These are phyloP conservation scores for Boletus vermiculosoides DNA, from an alignment of 768 basidiomycete species.

Conservation along the genomic window DNA sequence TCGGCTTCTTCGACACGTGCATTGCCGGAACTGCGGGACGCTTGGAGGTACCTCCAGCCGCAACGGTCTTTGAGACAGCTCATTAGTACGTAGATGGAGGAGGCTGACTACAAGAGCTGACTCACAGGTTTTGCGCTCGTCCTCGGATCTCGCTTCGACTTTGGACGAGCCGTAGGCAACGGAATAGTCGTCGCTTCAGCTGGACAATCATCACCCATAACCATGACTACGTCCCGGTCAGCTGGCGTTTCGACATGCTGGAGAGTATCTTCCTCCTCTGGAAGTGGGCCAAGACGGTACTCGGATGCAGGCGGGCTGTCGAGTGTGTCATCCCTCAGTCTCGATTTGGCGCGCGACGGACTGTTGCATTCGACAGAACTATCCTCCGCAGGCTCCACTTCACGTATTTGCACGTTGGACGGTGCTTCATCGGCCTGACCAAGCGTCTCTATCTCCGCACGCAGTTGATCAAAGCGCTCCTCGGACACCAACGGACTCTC, in stretches of 20 bases:
- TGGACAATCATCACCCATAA: background rate
- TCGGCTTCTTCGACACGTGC: slow-evolving; percentile 22
- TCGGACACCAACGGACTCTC: slow-evolving; percentile 23
- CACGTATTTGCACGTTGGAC: slow-evolving; percentile 4
- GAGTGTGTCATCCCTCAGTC: background rate
- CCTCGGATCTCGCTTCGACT: slow-evolving; percentile 29
- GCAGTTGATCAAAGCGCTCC: slow-evolving; percentile 27
- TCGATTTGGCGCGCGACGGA: slow-evolving; percentile 1
- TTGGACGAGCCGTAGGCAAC: slow-evolving; percentile 5
- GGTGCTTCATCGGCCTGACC: slow-evolving; percentile 5
- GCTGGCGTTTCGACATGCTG: background rate
- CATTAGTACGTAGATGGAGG: slow-evolving; percentile 18
- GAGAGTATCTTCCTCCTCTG: background rate
- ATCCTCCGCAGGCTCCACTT: background rate
- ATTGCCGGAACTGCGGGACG: slow-evolving; percentile 7
- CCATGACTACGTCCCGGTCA: slow-evolving; percentile 2
- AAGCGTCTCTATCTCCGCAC: slow-evolving; percentile 19
- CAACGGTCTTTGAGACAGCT: slow-evolving; percentile 17
- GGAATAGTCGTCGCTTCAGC: background rate
- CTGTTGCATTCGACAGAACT: background rate
- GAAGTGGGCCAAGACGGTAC: background rate
- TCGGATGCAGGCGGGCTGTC: background rate
- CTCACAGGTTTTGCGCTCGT: slow-evolving; percentile 24
- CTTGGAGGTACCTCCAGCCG: slow-evolving; percentile 21
- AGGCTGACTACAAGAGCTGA: slow-evolving; percentile 5